Evolutionary conservation across 2,329 filamentous ascomycete species (phyloP), one percentile per base, ranked within the genome.

Genomic region (Trichoderma sp.): DNA sequence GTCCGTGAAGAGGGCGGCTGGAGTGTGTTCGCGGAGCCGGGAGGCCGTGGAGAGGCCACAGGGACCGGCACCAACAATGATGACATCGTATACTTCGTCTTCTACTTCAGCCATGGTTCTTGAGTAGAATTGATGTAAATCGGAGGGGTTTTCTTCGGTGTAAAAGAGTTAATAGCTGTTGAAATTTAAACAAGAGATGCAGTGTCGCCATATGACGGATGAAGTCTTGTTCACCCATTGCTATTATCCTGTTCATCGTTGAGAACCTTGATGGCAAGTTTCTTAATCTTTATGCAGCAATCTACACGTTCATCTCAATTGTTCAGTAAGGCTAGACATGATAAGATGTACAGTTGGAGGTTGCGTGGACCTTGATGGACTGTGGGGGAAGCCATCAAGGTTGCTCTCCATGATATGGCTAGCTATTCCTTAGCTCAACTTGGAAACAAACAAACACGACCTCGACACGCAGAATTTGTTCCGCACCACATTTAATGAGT

Each of bases 1-100:
- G 80, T 96, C 93, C 0, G 94, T 95, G 83, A 96, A 96, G 71
- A 95, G 90, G 1, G 94, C 93, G 0, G 92, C 94, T 0, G 94
- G 94, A 0, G 93, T 93, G 73, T 89, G 87, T 83, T 96, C 94
- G 59, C 89, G 88, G 1, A 96, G 88, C 4, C 94, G 89, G 1
- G 93, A 91, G 9, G 94, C 93, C 6, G 93, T 90, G 6, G 93
- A 93, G 4, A 96, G 90, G 5, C 93, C 93, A 78, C 91, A 93
- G 4, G 94, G 93, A 0, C 94, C 94, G 7, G 91, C 93, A 9
- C 94, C 94, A 56, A 95, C 85, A 80, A 95, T 93, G 75, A 94
- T 84, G 8, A 95, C 90, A 80, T 95, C 93, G 83, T 91, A 88
- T 66, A 90, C 77, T 1, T 85, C 84, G 21, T 83, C 80, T 75